Evolutionary conservation across 2,329 filamentous ascomycete genomes (phyloP).

Genomic region (Scytalidium lignicola): DNA sequence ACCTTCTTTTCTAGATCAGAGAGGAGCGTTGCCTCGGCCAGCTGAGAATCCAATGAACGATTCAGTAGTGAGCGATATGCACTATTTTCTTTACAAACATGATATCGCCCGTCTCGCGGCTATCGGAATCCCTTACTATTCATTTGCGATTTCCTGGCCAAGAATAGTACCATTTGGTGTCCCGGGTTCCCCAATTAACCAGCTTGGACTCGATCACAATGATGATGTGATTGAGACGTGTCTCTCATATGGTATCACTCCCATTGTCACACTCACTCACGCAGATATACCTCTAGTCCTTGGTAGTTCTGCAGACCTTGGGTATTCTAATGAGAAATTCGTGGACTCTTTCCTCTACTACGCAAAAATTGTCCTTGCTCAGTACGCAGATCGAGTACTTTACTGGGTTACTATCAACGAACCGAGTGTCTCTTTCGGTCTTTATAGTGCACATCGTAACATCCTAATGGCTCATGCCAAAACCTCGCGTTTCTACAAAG

Average conservation of each 20-base stretch:
- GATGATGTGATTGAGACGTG: slow-evolving; percentile 46
- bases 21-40: background rate
- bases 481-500: slow-evolving; percentile 48
- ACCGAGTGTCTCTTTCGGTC: slow-evolving; percentile 35
- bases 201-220: slow-evolving; percentile 45
- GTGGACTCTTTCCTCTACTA: slow-evolving; percentile 47
- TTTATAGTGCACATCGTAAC: slow-evolving; percentile 9
- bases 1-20: slow-evolving; percentile 23
- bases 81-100: slow-evolving; percentile 52
- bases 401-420: slow-evolving; percentile 50
- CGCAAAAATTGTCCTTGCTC: slow-evolving; percentile 43
- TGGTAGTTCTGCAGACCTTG: slow-evolving; percentile 30
- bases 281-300: slow-evolving; percentile 37
- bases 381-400: slow-evolving; percentile 45
- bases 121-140: slow-evolving; percentile 46
- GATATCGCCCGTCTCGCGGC: slow-evolving; percentile 47
- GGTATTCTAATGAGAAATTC: slow-evolving; percentile 40
- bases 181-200: slow-evolving; percentile 44
- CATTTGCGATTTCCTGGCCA: slow-evolving; percentile 47
- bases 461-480: slow-evolving; percentile 44
- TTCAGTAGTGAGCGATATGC: slow-evolving; percentile 36
- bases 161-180: slow-evolving; percentile 46
- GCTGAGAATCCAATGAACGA: slow-evolving; percentile 33
- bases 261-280: slow-evolving; percentile 42
- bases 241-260: slow-evolving; percentile 43